phyloP scores from a whole-genome alignment of 257 asterid genomes.

The Solanum arcanum region DNA sequence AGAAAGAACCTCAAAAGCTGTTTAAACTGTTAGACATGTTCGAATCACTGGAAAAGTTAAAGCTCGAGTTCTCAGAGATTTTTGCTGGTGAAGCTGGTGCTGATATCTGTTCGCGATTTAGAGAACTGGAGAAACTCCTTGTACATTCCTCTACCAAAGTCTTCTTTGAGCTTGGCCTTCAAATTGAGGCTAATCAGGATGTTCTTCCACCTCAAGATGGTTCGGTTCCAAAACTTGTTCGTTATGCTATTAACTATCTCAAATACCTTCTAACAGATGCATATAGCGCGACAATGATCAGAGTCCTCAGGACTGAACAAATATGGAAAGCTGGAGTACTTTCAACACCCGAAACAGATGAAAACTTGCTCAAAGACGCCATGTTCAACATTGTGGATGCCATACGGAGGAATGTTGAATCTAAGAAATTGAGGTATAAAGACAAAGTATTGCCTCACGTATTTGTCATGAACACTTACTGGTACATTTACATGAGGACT shows the following conservation, averaged over 20 bases:
- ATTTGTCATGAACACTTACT: slow-evolving; percentile 56
- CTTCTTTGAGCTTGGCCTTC: slow-evolving; percentile 67
- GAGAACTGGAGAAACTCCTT: slow-evolving; percentile 64
- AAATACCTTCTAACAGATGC: slow-evolving; percentile 41
- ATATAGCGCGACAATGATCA: slow-evolving; percentile 41
- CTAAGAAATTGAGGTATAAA: slow-evolving; percentile 34
- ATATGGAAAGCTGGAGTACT: slow-evolving; percentile 52
- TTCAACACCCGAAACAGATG: slow-evolving; percentile 28
- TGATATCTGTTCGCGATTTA: slow-evolving; percentile 43
- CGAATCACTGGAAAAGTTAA: slow-evolving; percentile 43
- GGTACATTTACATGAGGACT: slow-evolving; percentile 79
- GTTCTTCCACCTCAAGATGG: slow-evolving; percentile 62
- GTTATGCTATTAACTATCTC: slow-evolving; percentile 65
- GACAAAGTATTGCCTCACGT: slow-evolving; percentile 45
- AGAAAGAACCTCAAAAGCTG: slow-evolving; percentile 71
- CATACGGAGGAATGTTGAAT: slow-evolving; percentile 50
- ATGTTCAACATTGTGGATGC: slow-evolving; percentile 71
- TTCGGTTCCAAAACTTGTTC: slow-evolving; percentile 62
- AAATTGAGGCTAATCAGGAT: slow-evolving; percentile 62
- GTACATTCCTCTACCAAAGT: slow-evolving; percentile 59
- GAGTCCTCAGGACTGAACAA: slow-evolving; percentile 47
- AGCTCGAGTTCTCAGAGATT: slow-evolving; percentile 28
- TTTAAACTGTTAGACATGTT: slow-evolving; percentile 85
- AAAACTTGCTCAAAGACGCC: slow-evolving; percentile 41
- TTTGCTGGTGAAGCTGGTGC: slow-evolving; percentile 56